Conservation (phyloP, 2,329 filamentous ascomycete species). For the Mycosphaerella arachidis region DNA sequence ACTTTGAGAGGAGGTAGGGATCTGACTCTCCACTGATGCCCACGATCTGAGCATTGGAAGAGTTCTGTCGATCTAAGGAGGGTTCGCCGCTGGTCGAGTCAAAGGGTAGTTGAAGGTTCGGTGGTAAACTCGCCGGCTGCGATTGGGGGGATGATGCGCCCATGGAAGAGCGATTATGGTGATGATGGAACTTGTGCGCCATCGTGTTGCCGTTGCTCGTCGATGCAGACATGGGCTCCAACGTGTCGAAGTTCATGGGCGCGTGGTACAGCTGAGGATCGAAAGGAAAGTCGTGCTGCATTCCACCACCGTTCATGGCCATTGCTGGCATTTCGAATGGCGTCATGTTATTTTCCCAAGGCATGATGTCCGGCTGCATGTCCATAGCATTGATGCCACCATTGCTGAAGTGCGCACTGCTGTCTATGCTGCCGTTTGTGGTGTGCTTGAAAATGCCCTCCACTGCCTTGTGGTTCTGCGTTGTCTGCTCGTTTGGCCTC, state of each 20-base stretch:
- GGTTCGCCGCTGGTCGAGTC: conserved; percentile 29
- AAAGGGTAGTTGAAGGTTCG: conserved; percentile 24
- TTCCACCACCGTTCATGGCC: conserved; percentile 15
- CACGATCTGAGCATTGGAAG: conserved; percentile 32
- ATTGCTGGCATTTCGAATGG: conserved; percentile 27
- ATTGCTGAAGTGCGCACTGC: conserved; percentile 18
- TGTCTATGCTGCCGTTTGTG: conserved; percentile 17
- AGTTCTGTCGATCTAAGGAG: conserved; percentile 30
- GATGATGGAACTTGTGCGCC: conserved; percentile 2
- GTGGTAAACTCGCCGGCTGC: conserved; percentile 15
- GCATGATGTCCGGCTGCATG: conserved; percentile 26
- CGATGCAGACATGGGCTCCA: conserved; percentile 27
- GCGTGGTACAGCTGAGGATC: conserved; percentile 30
- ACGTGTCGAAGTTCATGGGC: conserved; percentile 25
- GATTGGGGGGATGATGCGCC: conserved; percentile 26
- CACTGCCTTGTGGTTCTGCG: conserved; percentile 11
- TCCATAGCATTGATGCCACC: conserved; percentile 20
- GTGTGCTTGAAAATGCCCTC: conserved; percentile 17
- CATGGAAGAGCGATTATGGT: conserved; percentile 21
- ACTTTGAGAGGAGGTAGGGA: conserved; percentile 32
- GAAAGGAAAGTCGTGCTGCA: conserved; percentile 25
- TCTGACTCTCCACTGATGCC: conserved; percentile 33
- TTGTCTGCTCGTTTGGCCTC: conserved; percentile 28
- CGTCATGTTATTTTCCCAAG: conserved; percentile 28
- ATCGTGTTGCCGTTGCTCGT: conserved; percentile 2